Base-by-base conservation (phyloP, 2,329 filamentous ascomycete species). In the Epichloe amarillans region DNA sequence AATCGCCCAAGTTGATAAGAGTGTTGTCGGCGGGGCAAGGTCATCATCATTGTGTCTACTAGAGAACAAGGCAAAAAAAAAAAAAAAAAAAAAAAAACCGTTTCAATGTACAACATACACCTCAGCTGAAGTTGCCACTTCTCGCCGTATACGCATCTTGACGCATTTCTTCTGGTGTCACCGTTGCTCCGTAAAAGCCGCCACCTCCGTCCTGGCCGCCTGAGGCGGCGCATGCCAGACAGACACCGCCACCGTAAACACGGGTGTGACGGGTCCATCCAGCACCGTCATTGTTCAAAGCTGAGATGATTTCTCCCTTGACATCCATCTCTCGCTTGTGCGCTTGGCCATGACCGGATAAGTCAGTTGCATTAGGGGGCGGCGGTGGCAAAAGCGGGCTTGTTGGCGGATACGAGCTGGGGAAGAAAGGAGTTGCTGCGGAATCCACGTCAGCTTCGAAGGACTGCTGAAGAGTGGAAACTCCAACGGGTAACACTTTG, bases 201-300 rank as follows among this genome's bases (percentile, higher is more conserved):
- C 73, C 71, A 17, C 67, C 72, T 11, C 66, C 66, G 26, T 70
- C 64, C n/a, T 65, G 62, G 35, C 64, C 65, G 6, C 69, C 72
- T 10, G 73, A 69, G 8, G 72, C 74, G 39, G 72, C 65, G 55
- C 77, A 81, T 1, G 76, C 76, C 39, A 79, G 67, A 54, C 77
- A 81, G 3, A 75, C 70, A 5, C 77, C 76, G 52, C 77, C 77
- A 30, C 76, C 76, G 55, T 79, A 80, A 26, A 80, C 77, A 26
- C 76, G 71, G 15, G 77, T 81, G 60, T 81, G 77, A 38, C 76
- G 71, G 57, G 69, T 74, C 77, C 76, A 81, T 41, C 70, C 71
- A 17, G 70, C 67, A 4, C 73, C 75, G 12, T 69, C 64, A 51
- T 67, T 66, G 57, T 77, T 71, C 51, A 72, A 62, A 12, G 72